Evolutionary conservation across 2,329 filamentous ascomycete species (phyloP), one percentile per base, ranked within the genome.

Genomic region (Dactylellina haptotyla): DNA sequence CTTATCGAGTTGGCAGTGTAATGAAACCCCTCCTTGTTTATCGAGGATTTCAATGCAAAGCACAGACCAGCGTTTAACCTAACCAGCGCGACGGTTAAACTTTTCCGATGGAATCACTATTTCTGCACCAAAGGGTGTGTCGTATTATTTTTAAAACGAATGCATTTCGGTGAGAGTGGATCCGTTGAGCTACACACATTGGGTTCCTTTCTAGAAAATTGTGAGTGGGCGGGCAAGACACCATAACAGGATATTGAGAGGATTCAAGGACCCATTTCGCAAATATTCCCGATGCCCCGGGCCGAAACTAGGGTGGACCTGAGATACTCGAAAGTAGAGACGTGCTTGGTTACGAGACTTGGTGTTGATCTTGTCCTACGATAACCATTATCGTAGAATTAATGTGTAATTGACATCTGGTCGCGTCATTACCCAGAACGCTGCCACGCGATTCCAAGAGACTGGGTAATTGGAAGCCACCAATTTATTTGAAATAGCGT

Each of bases 131-230:
- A 45, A 53, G 30, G 41, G 51, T 16, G 58, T 53, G 46, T 20
- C 39, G 34, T 26, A 16, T 23, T 12, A 32, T 32, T 16, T 4
- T 25, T 1, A 28, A 23, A 16, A n/a, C 23, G 23, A 6, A 32
- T 10, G 10, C 34, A 4, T 48, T 46, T 65, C 61, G 61, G 61
- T 23, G 9, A n/a, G 50, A 65, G 37, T 65, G 39, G 61, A 65
- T 41, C 61, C 61, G 61, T 43, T 26, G 46, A 43, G 58, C 51
- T 16, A 6, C n/a, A 16, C 6, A 23, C 9, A 23, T 48, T 48
- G 16, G 9, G 39, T 10, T 45, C 18, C 39, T n/a, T 43, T 43
- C 45, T 23, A 4, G 20, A 48, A 41, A 50, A 25, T 51, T 51
- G 39, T 9, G 34, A 18, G 5, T 14, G 14, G 14, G 32, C 8